Evolutionary conservation across 106 monocot genomes (phyloP).

Genomic region (Acorus gramineus): DNA sequence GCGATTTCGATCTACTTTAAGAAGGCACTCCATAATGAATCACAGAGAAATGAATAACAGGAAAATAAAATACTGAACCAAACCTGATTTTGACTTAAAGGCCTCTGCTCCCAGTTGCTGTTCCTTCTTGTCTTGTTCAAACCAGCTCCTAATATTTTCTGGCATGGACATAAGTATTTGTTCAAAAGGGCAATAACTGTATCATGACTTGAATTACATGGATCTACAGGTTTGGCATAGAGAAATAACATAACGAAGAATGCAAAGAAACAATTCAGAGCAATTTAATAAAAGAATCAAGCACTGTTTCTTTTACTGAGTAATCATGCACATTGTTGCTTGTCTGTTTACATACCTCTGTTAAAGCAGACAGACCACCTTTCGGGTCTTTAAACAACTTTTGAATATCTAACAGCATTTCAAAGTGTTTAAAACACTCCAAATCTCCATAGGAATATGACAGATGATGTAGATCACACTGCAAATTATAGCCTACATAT

Average conservation of each 20-base stretch:
- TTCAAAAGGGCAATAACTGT: neutral
- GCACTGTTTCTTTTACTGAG: neutral
- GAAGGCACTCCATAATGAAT: no score
- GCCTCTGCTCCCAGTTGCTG: constrained; percentile 94
- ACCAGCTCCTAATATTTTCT: constrained; percentile 90
- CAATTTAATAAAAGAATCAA: no score
- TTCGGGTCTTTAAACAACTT: constrained; percentile 70
- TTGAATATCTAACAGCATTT: constrained; percentile 92
- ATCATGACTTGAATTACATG: no score
- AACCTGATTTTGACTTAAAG: constrained; percentile 88
- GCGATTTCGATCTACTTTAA: no score
- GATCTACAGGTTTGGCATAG: no score
- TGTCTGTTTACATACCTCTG: constrained; percentile 40
- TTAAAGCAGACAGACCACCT: constrained; percentile 82
- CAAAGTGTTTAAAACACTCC: constrained; percentile 75
- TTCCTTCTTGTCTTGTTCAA: constrained; percentile 97
- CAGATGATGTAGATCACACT: constrained; percentile 82
- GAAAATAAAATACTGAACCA: neutral
- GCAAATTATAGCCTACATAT: constrained; percentile 80
- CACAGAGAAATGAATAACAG: neutral
- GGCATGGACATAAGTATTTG: constrained; percentile 1
- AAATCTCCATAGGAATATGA: constrained; percentile 82
- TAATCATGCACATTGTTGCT: no score
- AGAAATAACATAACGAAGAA: no score
- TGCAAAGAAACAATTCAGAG: no score